phyloP scores from a whole-genome alignment of 2,329 filamentous ascomycete species.

The Epichloe scottii region DNA sequence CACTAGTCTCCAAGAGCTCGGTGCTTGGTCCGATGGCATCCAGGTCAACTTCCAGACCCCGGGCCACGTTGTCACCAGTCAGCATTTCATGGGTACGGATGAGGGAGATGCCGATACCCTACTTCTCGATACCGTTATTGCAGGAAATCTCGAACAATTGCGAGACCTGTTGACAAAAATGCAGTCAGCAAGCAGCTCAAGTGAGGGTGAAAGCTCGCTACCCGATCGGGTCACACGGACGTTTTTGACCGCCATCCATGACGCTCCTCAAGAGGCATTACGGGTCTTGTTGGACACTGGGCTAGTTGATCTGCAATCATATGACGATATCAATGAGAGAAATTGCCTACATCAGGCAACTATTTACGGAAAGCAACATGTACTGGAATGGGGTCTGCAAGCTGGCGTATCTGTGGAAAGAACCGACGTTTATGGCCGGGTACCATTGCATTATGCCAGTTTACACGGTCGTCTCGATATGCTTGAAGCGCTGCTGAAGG shows the following conservation, averaged over 20 bases:
- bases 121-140: slow-evolving; percentile 73
- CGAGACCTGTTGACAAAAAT: slow-evolving; percentile 72
- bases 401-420: slow-evolving; percentile 64
- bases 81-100: slow-evolving; percentile 59
- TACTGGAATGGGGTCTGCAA: slow-evolving; percentile 63
- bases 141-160: slow-evolving; percentile 65
- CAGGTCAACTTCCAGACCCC: slow-evolving; percentile 67
- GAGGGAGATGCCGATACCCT: slow-evolving; percentile 84
- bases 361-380: slow-evolving; percentile 75
- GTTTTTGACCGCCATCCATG: slow-evolving; percentile 80
- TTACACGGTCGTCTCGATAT: slow-evolving; percentile 85
- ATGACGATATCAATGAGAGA: slow-evolving; percentile 94
- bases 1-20: slow-evolving; percentile 86
- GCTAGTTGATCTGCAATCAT: slow-evolving; percentile 78
- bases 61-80: slow-evolving; percentile 53
- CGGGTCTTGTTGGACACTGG: slow-evolving; percentile 66
- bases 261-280: slow-evolving; percentile 67
- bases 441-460: slow-evolving; percentile 90
- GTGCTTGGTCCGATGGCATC: slow-evolving; percentile 94
- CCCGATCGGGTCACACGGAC: slow-evolving; percentile 75
- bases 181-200: slow-evolving; percentile 39
- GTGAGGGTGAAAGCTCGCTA: slow-evolving; percentile 43
- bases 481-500: slow-evolving; percentile 59
- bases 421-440: slow-evolving; percentile 85
- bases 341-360: slow-evolving; percentile 96